Base-by-base conservation (phyloP, 2,329 filamentous ascomycete genomes). In the Claviceps citrina region DNA sequence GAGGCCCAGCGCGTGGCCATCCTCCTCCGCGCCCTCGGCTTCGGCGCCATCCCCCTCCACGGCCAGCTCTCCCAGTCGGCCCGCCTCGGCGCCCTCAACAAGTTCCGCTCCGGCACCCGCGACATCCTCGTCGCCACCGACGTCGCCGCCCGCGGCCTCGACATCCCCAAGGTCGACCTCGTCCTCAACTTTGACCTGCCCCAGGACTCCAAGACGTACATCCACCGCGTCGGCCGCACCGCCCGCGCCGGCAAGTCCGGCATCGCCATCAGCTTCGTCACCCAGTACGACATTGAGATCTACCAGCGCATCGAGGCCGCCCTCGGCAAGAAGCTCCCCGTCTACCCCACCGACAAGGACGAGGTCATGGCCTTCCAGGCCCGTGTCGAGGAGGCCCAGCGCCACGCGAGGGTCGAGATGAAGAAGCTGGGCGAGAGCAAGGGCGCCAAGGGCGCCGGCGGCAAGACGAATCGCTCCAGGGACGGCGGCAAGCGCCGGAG, bases 81-180 rank as follows among this genome's bases (percentile, higher is more conserved):
- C 13, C 84, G 91, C 49, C 65, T 96, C 1, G 87, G 85, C 6
- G 84, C 91, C 0, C 67, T 98, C 7, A 84, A 82, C 57, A 96
- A 96, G 57, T 96, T 98, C 69, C 78, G 81, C 40, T 69, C 81
- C 3, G 77, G 79, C 7, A 75, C 72, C n/a, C 71, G 86, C 31
- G 77, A 93, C 48, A 89, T 98, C 30, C 73, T 98, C 4, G 82
- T 95, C 3, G 86, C 86, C 9, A 95, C 87, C 0, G 87, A 95
- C 57, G 84, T 95, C n/a, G 87, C 87, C 1, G 84, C 87, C 1
- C 78, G 87, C 56, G 89, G 87, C 68, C 69, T 95, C 6, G 87
- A 95, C 65, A 93, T 95, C 35, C 86, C 86, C 10, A 81, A 76
- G n/a, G 86, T 95, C 10, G 85, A 93, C 48, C 64, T 89, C 0